Evolutionary conservation across 208 protist genomes (phyloP), one percentile per base, ranked within the genome.

Genomic region (Acanthamoeba healyi): DNA sequence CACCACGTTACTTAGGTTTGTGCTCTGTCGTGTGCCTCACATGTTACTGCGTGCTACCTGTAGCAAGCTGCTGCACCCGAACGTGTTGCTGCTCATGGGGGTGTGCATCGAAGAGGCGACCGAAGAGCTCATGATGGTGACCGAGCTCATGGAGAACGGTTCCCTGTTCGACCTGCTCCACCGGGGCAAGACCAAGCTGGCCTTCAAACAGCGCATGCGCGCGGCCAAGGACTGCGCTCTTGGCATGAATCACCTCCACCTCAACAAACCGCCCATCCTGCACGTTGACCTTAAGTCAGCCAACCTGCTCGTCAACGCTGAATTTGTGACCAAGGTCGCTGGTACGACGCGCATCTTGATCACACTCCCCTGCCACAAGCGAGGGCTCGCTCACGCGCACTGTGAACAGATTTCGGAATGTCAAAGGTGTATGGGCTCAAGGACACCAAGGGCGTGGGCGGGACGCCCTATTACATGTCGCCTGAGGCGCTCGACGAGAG

Each of bases 221-320:
- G 42, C 46, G 7, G 72, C 72, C 72, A 81, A 81, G 24, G 72
- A 81, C 24, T 19, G 36, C 32, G 22, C 22, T 17, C 72, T 81
- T 14, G 72, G 72, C 72, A 81, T 81, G 72, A 81, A 81, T 49
- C 46, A 26, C 17, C 72, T 81, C 7, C 72, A 81, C 46, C 10
- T 81, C 17, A 49, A 32, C 26, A 46, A 6, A 17, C 72, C 72
- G 42, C 72, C 34, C 19, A 81, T 81, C 72, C 19, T 81, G 72
- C 46, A 81, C 42, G 38, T 46, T 77, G 34, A 44, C 65, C 12
- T 34, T 77, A 24, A 95, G 36, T 89, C 56, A 5, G 58, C 70
- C 32, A 95, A 95, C 63, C 22, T 94, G 2, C 88, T 95, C 29
- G 56, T 95, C 14, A 56, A 93, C 65, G 56, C 38, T 40, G 54